Conservation (phyloP, 768 basidiomycete genomes). For the Suillus paluster region DNA sequence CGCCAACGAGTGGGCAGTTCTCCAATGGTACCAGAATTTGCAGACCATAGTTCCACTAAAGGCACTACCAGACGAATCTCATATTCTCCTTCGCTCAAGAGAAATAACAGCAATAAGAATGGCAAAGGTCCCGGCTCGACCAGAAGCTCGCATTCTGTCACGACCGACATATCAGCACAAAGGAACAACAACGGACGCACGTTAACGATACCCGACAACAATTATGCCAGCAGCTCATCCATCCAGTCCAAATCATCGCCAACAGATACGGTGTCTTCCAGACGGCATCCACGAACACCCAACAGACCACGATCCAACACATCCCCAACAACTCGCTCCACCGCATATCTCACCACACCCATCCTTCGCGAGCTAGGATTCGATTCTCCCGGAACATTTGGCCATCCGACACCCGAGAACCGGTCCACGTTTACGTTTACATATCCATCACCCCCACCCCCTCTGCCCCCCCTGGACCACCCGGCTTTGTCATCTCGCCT, state of each 20-base stretch:
- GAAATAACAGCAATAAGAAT: conserved; percentile 7
- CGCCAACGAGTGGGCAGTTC: conserved; percentile 24
- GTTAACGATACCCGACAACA: neutral
- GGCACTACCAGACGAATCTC: conserved; percentile 18
- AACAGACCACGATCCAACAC: conserved; percentile 25
- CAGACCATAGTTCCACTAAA: conserved; percentile 16
- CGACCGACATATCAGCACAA: conserved; percentile 16
- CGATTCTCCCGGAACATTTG: conserved; percentile 48
- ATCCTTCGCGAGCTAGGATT: conserved; percentile 22
- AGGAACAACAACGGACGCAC: neutral
- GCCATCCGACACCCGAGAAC: conserved; percentile 39
- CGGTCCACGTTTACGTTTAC: conserved; percentile 25
- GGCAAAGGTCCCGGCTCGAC: conserved; percentile 16
- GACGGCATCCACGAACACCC: conserved; percentile 30
- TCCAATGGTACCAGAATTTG: conserved; percentile 18
- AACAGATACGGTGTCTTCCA: conserved; percentile 31
- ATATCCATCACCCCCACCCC: conserved; percentile 47
- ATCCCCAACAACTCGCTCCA: conserved; percentile 16
- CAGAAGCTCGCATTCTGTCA: conserved; percentile 22
- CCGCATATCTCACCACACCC: conserved; percentile 30
- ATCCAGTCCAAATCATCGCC: conserved; percentile 36
- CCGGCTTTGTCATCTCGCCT: conserved; percentile 30
- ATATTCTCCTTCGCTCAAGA: conserved; percentile 25
- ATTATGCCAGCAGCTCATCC: conserved; percentile 7
- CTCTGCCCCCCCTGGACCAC: conserved; percentile 58